Conservation (phyloP, 2,329 filamentous ascomycete species). For the Cadophora luteo-olivacea region DNA sequence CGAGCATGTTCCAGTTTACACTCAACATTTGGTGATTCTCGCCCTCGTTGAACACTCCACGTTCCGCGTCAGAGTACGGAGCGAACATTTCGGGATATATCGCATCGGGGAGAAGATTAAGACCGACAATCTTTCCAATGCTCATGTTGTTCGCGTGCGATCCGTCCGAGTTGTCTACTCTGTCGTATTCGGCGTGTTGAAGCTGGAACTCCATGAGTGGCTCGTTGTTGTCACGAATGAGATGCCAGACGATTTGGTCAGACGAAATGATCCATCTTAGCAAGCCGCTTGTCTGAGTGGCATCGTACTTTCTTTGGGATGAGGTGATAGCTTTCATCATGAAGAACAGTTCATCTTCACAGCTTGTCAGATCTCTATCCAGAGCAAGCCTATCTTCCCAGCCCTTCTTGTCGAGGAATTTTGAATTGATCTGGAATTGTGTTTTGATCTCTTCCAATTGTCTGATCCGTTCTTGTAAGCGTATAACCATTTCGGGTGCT, state of each 20-base stretch:
- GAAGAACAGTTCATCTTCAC: conserved; percentile 98
- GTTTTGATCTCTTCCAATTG: conserved; percentile 96
- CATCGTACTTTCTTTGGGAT: conserved; percentile 85
- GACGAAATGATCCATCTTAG: conserved; percentile 94
- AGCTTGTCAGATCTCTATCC: conserved; percentile 85
- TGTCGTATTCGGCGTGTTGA: conserved; percentile 88
- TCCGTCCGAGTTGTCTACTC: conserved; percentile 95
- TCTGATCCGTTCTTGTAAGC: conserved; percentile 88
- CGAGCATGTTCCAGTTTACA: conserved; percentile 97
- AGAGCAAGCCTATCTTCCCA: conserved; percentile 92
- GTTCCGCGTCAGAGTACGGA: conserved; percentile 78
- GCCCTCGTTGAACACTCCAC: conserved; percentile 57
- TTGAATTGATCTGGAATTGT: conserved; percentile 92
- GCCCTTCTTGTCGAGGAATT: conserved; percentile 83
- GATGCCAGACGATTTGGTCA: conserved; percentile 95
- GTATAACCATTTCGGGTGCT: conserved; percentile 90
- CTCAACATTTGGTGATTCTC: conserved; percentile 82
- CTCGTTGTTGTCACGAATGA: conserved; percentile 85
- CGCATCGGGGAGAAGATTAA: conserved; percentile 89
- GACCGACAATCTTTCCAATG: conserved; percentile 84
- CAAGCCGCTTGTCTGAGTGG: conserved; percentile 76
- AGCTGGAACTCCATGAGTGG: conserved; percentile 93
- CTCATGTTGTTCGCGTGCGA: conserved; percentile 94
- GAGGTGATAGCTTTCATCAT: conserved; percentile 99
- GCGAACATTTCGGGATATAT: conserved; percentile 96